Base-by-base conservation (phyloP, 2,329 filamentous ascomycete genomes). In the Clarireedia hainanense region DNA sequence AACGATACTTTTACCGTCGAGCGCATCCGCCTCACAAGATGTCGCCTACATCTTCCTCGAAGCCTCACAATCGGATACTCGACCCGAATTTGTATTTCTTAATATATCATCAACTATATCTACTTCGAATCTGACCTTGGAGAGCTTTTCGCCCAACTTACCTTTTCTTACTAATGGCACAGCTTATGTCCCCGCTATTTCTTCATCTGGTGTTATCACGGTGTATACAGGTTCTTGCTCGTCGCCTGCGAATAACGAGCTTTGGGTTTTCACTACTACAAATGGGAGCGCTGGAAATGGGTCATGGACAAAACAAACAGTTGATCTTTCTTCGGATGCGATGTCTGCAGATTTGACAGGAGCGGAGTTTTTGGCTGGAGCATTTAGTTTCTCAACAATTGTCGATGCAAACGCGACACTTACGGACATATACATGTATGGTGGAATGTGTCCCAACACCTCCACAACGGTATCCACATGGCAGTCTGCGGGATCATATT, bases 381-480 rank as follows among this genome's bases (percentile, higher is more conserved):
- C 56, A 15, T 66, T 70, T 50, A 63, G 57, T 45, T 70, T 70
- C 55, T 68, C 67, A 6, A 61, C 60, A 12, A 34, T 67, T 0
- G 63, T 66, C 12, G 47, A 63, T 9, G 61, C 60, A n/a, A 64
- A 67, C 60, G 62, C 61, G 27, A 65, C 64, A 17, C 43, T 65
- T 24, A 63, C 64, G 67, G 63, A 60, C 26, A 68, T 72, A 46
- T 70, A 72, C 51, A 57, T 67, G 30, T 96, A 95, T 70, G 92
- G 91, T 37, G 92, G 92, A 63, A 95, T 96, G 90, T 97, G 92
- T 65, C 85, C 86, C 2, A 70, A 70, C 6, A 67, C 70, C n/a
- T 70, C 74, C 20, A 67, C 71, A 17, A 75, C 76, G 30, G 63
- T 67, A 1, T 65, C 70, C 1, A 70, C 72, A 17, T 91, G 89